Base-by-base conservation (phyloP, 2,329 filamentous ascomycete genomes). In the Colletotrichum liaoningense region DNA sequence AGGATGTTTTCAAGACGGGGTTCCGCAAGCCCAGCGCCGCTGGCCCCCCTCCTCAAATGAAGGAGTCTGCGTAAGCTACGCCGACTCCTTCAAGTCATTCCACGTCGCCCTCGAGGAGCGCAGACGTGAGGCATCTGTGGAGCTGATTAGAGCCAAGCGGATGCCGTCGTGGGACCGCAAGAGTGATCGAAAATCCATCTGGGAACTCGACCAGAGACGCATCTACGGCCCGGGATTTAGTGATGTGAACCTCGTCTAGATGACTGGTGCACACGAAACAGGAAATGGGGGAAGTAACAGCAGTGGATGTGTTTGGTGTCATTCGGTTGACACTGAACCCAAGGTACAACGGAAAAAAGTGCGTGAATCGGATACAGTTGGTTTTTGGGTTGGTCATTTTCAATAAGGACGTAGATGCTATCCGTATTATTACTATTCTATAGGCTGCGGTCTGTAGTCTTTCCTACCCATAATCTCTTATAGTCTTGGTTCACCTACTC, bases 1-100 rank as follows among this genome's bases (percentile, higher is more conserved):
- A 85, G 76, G 84, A 88, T 6, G 77, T 89, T 55, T 85, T 90
- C 78, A 84, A 84, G 81, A 81, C 80, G 67, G 83, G 84, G 58
- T 78, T 80, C 69, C 77, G 77, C 57, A 78, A 77, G 65, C 77
- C 79, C 67, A 79, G 82, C 67, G 77, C 76, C 69, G 68, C 66
- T 35, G 76, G 73, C 57, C 76, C 72, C 54, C 74, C 69, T 60
- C 74, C 71, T 71, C 74, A 70, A 63, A 75, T 75, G 73, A 70
- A 69, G 67, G 75, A 77, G 71, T 76, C 66, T 65, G 75, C 62
- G 69, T 74, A 73, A 71, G 38, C 24, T 60, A 55, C 69, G 52
- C 30, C 33, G 71, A 66, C 67, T 71, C 67, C 28, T 66, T 70
- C 22, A 73, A 71, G 56, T 65, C 68, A 5, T 65, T 55, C 22